Percentiles rank a stretch among this genome's conserved stretches.
These are phyloP conservation scores for Leishmania turanica DNA, from an alignment of 208 protist species.

Conservation along the genomic window DNA sequence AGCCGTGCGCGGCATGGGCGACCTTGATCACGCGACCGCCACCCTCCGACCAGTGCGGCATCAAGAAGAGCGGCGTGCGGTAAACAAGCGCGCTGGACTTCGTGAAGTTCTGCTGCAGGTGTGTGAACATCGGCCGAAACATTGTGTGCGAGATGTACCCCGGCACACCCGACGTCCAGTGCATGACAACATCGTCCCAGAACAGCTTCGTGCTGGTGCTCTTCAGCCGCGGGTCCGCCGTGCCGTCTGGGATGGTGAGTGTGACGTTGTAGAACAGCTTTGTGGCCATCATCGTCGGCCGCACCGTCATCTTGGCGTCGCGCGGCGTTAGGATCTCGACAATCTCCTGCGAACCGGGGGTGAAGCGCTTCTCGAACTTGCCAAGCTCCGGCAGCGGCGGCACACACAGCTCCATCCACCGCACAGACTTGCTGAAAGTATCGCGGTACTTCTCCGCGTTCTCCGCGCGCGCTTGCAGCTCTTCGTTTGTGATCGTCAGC, in stretches of 20 bases:
- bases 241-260: constrained; percentile 86
- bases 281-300: constrained; percentile 92
- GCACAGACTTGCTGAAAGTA: constrained; percentile 63
- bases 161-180: constrained; percentile 89
- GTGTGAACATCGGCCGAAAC: constrained; percentile 91
- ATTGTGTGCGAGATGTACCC: constrained; percentile 92
- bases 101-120: constrained; percentile 91
- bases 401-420: constrained; percentile 91
- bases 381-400: constrained; percentile 87
- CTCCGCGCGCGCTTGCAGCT: constrained; percentile 82
- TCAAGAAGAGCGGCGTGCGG: constrained; percentile 83
- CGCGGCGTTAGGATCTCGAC: constrained; percentile 89
- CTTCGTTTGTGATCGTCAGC: constrained; percentile 83
- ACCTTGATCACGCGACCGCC: constrained; percentile 87
- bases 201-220: constrained; percentile 90
- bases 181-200: constrained; percentile 90
- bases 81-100: constrained; percentile 83
- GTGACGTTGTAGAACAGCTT: constrained; percentile 93
- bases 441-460: constrained; percentile 81
- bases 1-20: constrained; percentile 85
- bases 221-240: constrained; percentile 77
- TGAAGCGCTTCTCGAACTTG: constrained; percentile 89
- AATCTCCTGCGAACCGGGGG: constrained; percentile 90
- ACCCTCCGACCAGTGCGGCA: constrained; percentile 91
- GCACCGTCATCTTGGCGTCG: constrained; percentile 91